A percentile compares a stretch with the other conserved stretches of the same genome.
These are phyloP conservation scores for Penicillium sumatraense DNA, from an alignment of 2,329 filamentous ascomycete species.

Conservation along the genomic window DNA sequence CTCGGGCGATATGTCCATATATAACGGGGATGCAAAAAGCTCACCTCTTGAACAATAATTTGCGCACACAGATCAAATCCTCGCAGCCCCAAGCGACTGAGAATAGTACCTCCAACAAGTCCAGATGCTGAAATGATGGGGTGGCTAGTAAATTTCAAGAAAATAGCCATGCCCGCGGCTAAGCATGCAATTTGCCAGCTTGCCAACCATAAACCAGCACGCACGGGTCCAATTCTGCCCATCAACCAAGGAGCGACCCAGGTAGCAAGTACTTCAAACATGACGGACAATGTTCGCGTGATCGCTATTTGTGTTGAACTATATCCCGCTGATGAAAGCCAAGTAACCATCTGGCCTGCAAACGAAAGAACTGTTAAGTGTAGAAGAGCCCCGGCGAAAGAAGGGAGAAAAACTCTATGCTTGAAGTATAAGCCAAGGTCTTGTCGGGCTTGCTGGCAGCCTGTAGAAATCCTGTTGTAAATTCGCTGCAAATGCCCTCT, in stretches of 20 bases:
- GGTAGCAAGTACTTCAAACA: constrained; percentile 55
- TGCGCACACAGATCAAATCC: constrained; percentile 62
- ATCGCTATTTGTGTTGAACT: constrained; percentile 11
- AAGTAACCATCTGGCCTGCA: constrained; percentile 57
- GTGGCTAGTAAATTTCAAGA: constrained; percentile 36
- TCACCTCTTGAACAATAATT: constrained; percentile 60
- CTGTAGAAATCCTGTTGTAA: too few species aligned
- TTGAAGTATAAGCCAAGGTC: constrained; percentile 12
- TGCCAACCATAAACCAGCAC: constrained; percentile 68
- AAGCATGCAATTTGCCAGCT: constrained; percentile 64
- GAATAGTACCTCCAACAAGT: constrained; percentile 52
- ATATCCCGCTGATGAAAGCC: constrained; percentile 51
- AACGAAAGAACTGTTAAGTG: constrained; percentile 59
- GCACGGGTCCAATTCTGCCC: constrained; percentile 50
- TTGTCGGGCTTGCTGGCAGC: neutral
- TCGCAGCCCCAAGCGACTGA: constrained; percentile 62
- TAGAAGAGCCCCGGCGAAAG: constrained; percentile 51
- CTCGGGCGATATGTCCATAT: too few species aligned
- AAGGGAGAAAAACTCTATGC: constrained; percentile 40
- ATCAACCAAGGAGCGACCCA: constrained; percentile 53
- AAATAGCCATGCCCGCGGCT: constrained; percentile 45
- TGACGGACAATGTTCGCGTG: constrained; percentile 43
- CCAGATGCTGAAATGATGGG: constrained; percentile 44
- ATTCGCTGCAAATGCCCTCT: too few species aligned
- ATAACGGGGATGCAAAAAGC: too few species aligned